Evolutionary conservation across 768 basidiomycete species (phyloP).

Genomic region (Lactarius sanguifluus): DNA sequence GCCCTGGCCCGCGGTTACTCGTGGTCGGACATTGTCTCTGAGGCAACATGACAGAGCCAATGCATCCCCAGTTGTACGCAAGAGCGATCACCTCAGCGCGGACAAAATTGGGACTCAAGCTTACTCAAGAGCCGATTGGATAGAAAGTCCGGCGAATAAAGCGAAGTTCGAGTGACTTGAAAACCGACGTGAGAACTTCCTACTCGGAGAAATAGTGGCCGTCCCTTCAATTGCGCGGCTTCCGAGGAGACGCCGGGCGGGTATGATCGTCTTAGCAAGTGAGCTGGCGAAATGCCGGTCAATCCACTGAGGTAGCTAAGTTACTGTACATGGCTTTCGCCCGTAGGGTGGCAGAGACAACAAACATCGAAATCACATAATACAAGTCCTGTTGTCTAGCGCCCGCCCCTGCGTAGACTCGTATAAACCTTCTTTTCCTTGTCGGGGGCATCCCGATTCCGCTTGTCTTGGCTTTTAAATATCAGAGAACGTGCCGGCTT

Average conservation of each 20-base stretch:
- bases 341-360: neutral
- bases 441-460: neutral
- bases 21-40: neutral
- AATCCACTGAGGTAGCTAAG: neutral
- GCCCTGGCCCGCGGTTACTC: neutral
- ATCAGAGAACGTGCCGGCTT: neutral
- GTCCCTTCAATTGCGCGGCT: neutral
- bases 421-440: neutral
- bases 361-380: neutral
- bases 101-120: neutral
- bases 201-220: neutral
- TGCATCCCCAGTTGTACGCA: neutral
- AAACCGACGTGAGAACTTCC: too few relatives aligned
- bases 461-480: neutral
- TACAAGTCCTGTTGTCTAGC: neutral
- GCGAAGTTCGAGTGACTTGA: neutral
- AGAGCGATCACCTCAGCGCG: neutral
- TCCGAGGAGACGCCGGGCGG: neutral
- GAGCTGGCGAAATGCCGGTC: neutral
- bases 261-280: neutral
- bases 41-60: neutral
- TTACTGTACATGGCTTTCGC: neutral
- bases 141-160: neutral
- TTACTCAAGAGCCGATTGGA: neutral
- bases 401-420: neutral